phyloP scores from a whole-genome alignment of 768 basidiomycete species.

The Tulasnella sp. region DNA sequence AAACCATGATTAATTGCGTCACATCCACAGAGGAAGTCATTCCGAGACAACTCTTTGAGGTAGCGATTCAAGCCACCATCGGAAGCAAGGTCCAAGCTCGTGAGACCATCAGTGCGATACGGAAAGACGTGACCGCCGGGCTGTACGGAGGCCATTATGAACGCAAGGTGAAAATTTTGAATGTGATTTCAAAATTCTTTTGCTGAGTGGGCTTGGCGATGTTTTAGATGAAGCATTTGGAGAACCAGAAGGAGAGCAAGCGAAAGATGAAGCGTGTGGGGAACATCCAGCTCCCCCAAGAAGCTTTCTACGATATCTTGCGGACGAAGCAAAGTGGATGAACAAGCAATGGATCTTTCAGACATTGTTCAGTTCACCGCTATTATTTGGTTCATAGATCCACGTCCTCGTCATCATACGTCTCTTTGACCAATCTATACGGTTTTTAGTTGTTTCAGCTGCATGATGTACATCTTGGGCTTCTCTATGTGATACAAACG shows the following conservation, averaged over 20 bases:
- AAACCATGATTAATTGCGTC: too few relatives aligned
- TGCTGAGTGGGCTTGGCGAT: not conserved
- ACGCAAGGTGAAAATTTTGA: constrained; percentile 55
- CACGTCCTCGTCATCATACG: constrained; percentile 90
- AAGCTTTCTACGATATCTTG: constrained; percentile 89
- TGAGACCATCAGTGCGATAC: constrained; percentile 74
- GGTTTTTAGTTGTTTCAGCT: constrained; percentile 15
- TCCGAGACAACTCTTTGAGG: constrained; percentile 85
- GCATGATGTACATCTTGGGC: not conserved
- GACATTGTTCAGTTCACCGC: not conserved
- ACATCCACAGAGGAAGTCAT: constrained; percentile 76
- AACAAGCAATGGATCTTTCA: not conserved
- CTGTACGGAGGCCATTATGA: constrained; percentile 92
- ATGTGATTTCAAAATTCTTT: too few relatives aligned
- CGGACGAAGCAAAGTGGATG: constrained; percentile 37
- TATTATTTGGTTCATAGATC: constrained; percentile 42
- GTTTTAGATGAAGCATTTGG: constrained; percentile 29
- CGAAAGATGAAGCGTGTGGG: constrained; percentile 80
- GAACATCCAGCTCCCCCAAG: constrained; percentile 82
- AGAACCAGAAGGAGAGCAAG: constrained; percentile 83
- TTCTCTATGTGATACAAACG: constrained; percentile 20
- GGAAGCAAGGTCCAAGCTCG: constrained; percentile 82
- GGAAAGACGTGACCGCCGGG: constrained; percentile 89
- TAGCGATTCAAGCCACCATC: constrained; percentile 88
- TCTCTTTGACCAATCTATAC: constrained; percentile 74